phyloP scores from a whole-genome alignment of 75 land plant genomes.

The Cryptomeria japonica region DNA sequence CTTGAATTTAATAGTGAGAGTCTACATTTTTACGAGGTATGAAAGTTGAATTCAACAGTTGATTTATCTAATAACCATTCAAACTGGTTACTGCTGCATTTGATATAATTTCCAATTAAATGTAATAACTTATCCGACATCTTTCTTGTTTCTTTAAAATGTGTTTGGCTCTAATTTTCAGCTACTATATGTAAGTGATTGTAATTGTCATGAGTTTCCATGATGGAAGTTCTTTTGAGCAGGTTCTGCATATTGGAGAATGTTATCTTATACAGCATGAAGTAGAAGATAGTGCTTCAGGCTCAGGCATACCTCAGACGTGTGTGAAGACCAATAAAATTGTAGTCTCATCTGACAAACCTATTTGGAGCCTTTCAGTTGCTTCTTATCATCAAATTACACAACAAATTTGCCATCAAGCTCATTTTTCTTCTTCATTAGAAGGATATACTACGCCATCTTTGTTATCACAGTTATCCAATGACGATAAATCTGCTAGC shows the following conservation, averaged over 20 bases:
- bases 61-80: background rate
- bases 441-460: background rate
- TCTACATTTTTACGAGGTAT: conserved; percentile 5
- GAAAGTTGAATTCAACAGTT: background rate
- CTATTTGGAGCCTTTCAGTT: conserved; percentile 13
- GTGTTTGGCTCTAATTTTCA: background rate
- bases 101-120: background rate
- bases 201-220: background rate
- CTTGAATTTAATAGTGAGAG: conserved; percentile 3
- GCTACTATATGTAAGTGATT: background rate
- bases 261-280: conserved; percentile 22
- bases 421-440: background rate
- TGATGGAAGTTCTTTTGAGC: conserved; percentile 1
- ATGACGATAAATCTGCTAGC: background rate
- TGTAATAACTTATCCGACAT: background rate
- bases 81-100: background rate
- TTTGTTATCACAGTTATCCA: background rate
- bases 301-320: background rate
- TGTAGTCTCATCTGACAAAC: background rate
- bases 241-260: conserved; percentile 22
- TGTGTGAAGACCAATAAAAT: conserved; percentile 5
- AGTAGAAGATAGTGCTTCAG: background rate
- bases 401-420: background rate
- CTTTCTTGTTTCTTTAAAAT: background rate
- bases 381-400: background rate